phyloP scores from a whole-genome alignment of 192 early-diverging fungal species.

The Rhizoclosmatium sp. region DNA sequence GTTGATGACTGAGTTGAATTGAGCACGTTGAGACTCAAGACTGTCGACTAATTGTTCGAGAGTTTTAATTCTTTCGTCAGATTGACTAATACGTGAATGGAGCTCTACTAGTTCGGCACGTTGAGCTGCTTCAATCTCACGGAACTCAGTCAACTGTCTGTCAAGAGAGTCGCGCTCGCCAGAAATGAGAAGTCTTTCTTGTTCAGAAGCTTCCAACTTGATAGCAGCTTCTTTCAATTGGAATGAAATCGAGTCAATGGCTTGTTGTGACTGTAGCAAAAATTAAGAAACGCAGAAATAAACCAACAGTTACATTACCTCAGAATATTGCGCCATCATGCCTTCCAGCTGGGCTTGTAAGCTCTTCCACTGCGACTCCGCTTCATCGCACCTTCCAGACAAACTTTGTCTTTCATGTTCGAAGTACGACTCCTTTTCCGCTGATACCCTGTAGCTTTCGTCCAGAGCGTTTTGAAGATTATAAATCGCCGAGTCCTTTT shows the following conservation, averaged over 20 bases:
- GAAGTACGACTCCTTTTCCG: slow-evolving; percentile 1
- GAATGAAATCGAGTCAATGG: slow-evolving; percentile 1
- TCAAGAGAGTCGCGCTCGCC: slow-evolving; percentile 23
- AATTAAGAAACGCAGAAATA: background rate
- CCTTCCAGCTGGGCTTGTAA: slow-evolving; percentile 18
- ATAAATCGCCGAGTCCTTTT: slow-evolving; percentile 17
- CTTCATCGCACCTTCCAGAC: slow-evolving; percentile 4
- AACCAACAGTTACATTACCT: slow-evolving; percentile 16
- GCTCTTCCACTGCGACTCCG: slow-evolving; percentile 19
- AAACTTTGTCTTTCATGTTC: slow-evolving; percentile 4
- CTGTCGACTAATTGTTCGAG: slow-evolving; percentile 34
- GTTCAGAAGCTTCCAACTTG: slow-evolving; percentile 29
- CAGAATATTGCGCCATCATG: slow-evolving; percentile 20
- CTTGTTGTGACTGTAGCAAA: background rate
- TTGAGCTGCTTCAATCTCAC: slow-evolving; percentile 8
- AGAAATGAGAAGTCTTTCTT: slow-evolving; percentile 14
- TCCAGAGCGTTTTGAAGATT: slow-evolving; percentile 9
- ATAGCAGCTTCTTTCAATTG: slow-evolving; percentile 24
- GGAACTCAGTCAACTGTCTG: slow-evolving; percentile 21
- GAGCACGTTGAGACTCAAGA: slow-evolving; percentile 28
- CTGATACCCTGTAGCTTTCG: background rate
- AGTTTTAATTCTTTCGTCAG: slow-evolving; percentile 30
- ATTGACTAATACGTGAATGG: slow-evolving; percentile 6
- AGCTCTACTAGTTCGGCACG: slow-evolving; percentile 25
- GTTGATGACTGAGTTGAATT: slow-evolving; percentile 35